Base-by-base conservation (phyloP, 257 asterid genomes). In the Misopates orontium region DNA sequence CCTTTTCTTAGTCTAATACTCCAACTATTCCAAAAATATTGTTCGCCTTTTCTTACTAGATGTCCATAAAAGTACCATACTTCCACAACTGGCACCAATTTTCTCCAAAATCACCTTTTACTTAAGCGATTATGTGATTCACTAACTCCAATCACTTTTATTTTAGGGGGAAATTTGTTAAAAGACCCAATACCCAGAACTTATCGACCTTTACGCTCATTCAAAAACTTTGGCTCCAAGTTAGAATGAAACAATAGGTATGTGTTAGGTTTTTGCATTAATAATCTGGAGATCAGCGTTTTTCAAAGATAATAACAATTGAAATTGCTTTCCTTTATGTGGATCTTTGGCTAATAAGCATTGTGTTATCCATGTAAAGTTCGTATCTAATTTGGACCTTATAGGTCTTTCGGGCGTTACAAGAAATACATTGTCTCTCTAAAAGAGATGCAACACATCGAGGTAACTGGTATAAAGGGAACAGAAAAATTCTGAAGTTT, bases 361-460 rank as follows among this genome's bases (percentile, higher is more conserved):
- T 9, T 10, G 31, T 11, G 25, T 16, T 53, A 2, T 19, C 48
- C 51, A 17, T 19, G 41, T 18, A 41, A 24, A 66, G 41, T 24
- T 60, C 47, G 14, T 48, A 23, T 18, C 31, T 23, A 13, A n/a
- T 31, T 64, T 60, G 65, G 41, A 48, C 41, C 23, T 44, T 41
- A 40, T n/a, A n/a, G 44, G 17, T 45, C 51, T 16, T 39, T 40
- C 15, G 28, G 63, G 55, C 10, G 21, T 54, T 23, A n/a, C 22
- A 8, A 62, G 44, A 62, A 62, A 17, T 12, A 60, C 41, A 16
- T 8, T 18, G 16, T 64, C 60, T 64, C 32, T 31, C 60, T 32
- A 23, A 4, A 49, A 49, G 47, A 48, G 3, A 31, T 36, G 42
- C 41, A n/a, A 1, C 28, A 22, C 6, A 23, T 54, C 19, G 14